These are phyloP conservation scores for Pestalotiopsis sp. DNA, from an alignment of 2,329 filamentous ascomycete genomes.

Conservation along the genomic window DNA sequence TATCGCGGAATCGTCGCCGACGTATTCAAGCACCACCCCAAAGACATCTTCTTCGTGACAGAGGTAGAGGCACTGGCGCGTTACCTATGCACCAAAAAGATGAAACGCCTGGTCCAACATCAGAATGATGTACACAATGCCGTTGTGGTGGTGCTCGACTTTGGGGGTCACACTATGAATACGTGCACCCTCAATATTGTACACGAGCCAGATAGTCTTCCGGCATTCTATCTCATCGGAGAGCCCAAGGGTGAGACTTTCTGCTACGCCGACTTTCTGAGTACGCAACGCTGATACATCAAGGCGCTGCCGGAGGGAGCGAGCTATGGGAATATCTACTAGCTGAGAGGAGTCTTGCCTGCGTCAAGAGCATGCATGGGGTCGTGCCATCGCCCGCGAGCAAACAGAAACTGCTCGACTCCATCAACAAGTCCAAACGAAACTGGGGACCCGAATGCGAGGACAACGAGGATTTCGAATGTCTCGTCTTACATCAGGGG, in stretches of 20 bases:
- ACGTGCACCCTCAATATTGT: slow-evolving; percentile 16
- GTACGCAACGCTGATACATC: neutral
- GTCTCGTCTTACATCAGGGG: too few relatives aligned
- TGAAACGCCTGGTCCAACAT: neutral
- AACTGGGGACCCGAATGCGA: neutral
- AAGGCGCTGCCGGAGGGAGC: slow-evolving; percentile 15
- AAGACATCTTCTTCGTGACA: slow-evolving; percentile 11
- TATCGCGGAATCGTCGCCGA: slow-evolving; percentile 13
- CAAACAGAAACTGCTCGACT: slow-evolving; percentile 12
- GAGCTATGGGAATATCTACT: slow-evolving; percentile 16
- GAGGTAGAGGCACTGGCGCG: slow-evolving; percentile 17
- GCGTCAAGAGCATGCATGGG: neutral
- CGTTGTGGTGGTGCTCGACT: slow-evolving; percentile 15
- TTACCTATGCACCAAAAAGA: slow-evolving; percentile 13
- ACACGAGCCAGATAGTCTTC: slow-evolving; percentile 5
- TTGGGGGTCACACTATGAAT: slow-evolving; percentile 18
- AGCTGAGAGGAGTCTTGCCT: neutral
- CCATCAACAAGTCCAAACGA: slow-evolving; percentile 6
- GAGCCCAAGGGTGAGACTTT: slow-evolving; percentile 8
- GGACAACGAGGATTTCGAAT: neutral
- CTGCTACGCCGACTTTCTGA: too few relatives aligned
- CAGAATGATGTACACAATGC: slow-evolving; percentile 6
- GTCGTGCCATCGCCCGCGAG: neutral
- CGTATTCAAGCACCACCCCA: neutral
- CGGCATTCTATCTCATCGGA: slow-evolving; percentile 14